Percentiles rank a stretch among this genome's conserved stretches.
Evolutionary conservation across 768 basidiomycete genomes (phyloP).

Genomic region (Glaciozyma martinii): DNA sequence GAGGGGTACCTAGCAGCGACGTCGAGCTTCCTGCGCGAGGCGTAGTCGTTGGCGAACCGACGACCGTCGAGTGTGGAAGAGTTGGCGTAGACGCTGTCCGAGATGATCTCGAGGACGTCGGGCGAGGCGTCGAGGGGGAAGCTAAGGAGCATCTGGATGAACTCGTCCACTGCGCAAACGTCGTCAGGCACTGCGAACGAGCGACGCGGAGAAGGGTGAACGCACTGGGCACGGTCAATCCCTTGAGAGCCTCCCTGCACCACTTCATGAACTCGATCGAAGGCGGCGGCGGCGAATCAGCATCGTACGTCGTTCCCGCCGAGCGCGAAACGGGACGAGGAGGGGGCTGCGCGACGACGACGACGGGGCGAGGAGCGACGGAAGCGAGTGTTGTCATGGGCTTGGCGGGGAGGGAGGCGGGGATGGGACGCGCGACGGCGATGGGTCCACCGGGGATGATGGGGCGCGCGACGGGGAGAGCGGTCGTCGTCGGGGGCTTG

Average conservation of each 20-base stretch:
- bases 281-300: constrained; percentile 59
- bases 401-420: constrained; percentile 19
- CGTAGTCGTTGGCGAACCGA: constrained; percentile 86
- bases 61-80: constrained; percentile 91
- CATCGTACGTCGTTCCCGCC: constrained; percentile 41
- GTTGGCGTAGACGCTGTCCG: constrained; percentile 86
- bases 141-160: constrained; percentile 85
- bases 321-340: constrained; percentile 39
- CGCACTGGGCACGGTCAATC: constrained; percentile 52
- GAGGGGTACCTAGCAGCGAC: constrained; percentile 43
- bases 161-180: constrained; percentile 72
- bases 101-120: constrained; percentile 75
- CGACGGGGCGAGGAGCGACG: constrained; percentile 6
- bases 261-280: constrained; percentile 88
- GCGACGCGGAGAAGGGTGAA: not conserved
- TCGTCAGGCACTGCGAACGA: not conserved
- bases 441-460: constrained; percentile 19
- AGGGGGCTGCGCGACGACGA: constrained; percentile 7
- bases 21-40: constrained; percentile 76
- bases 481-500: constrained; percentile 23
- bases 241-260: constrained; percentile 73
- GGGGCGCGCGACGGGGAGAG: constrained; percentile 3
- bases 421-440: constrained; percentile 9
- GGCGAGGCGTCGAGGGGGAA: constrained; percentile 85
- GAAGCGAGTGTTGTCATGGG: not conserved